Base-by-base conservation (phyloP, 2,329 filamentous ascomycete genomes). In the Apiospora sp. region DNA sequence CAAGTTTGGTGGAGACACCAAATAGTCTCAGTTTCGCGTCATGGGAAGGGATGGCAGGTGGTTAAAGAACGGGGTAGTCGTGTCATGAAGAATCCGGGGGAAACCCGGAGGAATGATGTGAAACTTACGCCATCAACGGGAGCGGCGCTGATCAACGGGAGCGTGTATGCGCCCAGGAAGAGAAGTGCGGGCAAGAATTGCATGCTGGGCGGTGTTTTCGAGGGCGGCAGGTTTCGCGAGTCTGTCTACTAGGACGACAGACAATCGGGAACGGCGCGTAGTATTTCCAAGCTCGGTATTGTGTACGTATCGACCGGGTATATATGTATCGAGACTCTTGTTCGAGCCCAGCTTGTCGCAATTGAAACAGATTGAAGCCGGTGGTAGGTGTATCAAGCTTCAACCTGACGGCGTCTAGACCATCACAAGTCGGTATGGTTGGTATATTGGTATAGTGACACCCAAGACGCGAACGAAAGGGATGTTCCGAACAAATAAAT, bases 41-140 rank as follows among this genome's bases (percentile, higher is more conserved):
- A 64, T 64, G 58, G 58, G 34, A 64, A 41, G 58, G 30, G 58
- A 64, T 64, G 58, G 22, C 34, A 41, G 58, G 12, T n/a, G 34
- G 34, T 64, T 41, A 37, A 41, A 24, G 58, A 64, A 64, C 22
- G 58, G 58, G 34, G 27, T 30, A 8, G 19, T 58, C 51, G 24
- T 22, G 51, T 10, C 51, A 58, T 34, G 51, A 34, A 16, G 51
- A 58, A 34, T 34, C 51, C 27, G 51, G 51, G 48, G 49, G 27
- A 58, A 34, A 22, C 8, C 4, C 7, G 58, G 34, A 64, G 58
- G 58, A 22, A 64, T 64, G 34, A 64, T 64, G 58, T 34, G 67
- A 70, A 70, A 70, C 68, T 70, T 58, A 70, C 68, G 49, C 68
- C 68, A 51, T 70, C 68, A n/a, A 58, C 48, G 46, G 68, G 68